Evolutionary conservation across 2,329 filamentous ascomycete species (phyloP), one percentile per base, ranked within the genome.

Genomic region (Scytalidium sp.): DNA sequence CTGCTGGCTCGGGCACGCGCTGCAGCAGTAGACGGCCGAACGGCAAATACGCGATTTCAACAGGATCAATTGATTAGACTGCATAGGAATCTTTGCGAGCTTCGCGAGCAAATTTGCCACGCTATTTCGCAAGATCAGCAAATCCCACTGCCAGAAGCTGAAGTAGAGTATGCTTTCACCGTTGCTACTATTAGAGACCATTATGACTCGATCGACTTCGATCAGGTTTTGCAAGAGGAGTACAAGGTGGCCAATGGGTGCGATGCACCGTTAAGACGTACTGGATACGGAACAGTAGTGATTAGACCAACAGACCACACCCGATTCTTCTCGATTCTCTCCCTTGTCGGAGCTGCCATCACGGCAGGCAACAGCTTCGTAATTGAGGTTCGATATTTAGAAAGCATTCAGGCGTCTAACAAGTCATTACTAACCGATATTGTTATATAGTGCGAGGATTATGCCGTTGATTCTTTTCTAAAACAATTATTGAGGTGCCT

Each of bases 311-410:
- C 67, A 9, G 62, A 52, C 5, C 73, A 81, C 59, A 79, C 72
- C 0, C 61, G 74, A 8, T 73, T 81, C 51, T 79, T 72, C 53
- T 75, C 71, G 0, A 56, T 70, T 2, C 54, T 78, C n/a, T 64
- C 63, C 3, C 70, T 75, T 0, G 45, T 80, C 36, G 69, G 67
- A 25, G 70, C 75, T 4, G 75, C 76, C 6, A 55, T 80, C 23
- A 70, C 72, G 1, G 74, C 75, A 11, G 78, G 77, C 0, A 80
- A 78, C 50, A 79, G 75, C 55, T 67, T 78, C 2, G 65, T 74
- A 23, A 41, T 80, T 9, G 72, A 78, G 65, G 75, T 78, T n/a
- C n/a, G n/a, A n/a, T n/a, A 56, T 54, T 27, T 52, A 41, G 49
- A 43, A 47, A 13, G 43, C 15, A 22, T 27, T 10, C 19, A 43